These are phyloP conservation scores for Fibroporia radiculosa DNA, from an alignment of 768 basidiomycete species.

Conservation along the genomic window DNA sequence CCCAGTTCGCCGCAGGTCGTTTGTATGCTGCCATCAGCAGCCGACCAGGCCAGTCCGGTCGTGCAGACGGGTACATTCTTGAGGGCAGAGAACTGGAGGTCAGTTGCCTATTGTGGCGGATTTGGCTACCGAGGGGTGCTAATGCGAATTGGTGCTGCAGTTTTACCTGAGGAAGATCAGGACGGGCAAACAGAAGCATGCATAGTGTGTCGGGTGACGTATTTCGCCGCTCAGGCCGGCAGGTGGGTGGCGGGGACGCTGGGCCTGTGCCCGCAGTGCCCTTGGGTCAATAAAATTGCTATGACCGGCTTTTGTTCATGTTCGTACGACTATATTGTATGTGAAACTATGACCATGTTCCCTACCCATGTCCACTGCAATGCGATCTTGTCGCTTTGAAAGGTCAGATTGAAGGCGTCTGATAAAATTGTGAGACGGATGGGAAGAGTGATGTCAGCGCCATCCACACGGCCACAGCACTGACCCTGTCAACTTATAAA, in stretches of 20 bases:
- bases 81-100: slow-evolving; percentile 99
- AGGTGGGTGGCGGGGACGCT: not conserved
- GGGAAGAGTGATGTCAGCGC: slow-evolving; percentile 2
- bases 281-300: too few relatives aligned
- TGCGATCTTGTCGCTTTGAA: not conserved
- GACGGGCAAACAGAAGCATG: slow-evolving; percentile 94
- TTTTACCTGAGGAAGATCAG: slow-evolving; percentile 94
- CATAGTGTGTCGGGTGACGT: slow-evolving; percentile 29
- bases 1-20: slow-evolving; percentile 90
- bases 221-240: slow-evolving; percentile 3
- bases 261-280: slow-evolving; percentile 1
- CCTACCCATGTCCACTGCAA: too few relatives aligned
- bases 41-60: slow-evolving; percentile 94
- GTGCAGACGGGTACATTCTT: slow-evolving; percentile 93
- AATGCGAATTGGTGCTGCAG: slow-evolving; percentile 33
- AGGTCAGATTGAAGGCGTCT: not conserved
- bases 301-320: slow-evolving; percentile 10
- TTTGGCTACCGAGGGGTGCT: not conserved
- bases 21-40: slow-evolving; percentile 90
- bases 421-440: too few relatives aligned
- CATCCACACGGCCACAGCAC: not conserved
- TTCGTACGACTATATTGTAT: not conserved
- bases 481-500: not conserved
- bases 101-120: slow-evolving; percentile 14
- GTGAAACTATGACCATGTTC: too few relatives aligned